Conservation (phyloP, 73 alveolate species). For the Blepharisma japonicum region DNA sequence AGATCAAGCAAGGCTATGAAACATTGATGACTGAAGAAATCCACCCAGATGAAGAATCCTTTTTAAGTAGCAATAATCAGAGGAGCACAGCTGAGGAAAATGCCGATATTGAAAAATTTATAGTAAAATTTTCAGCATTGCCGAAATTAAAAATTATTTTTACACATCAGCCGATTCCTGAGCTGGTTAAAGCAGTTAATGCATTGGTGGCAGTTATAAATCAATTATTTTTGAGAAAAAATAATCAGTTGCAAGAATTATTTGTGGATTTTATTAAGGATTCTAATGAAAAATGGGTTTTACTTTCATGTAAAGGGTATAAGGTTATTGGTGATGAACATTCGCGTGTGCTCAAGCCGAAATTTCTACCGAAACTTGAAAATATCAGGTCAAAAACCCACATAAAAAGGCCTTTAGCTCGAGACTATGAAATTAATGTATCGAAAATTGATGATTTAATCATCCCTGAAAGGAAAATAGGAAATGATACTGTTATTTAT, state of each 20-base stretch:
- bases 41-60: no score
- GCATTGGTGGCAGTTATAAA: not conserved
- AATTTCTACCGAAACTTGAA: no score
- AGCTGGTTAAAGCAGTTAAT: not conserved
- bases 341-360: not conserved
- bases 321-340: not conserved
- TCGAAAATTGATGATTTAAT: no score
- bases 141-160: not conserved
- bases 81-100: not conserved
- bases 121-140: not conserved
- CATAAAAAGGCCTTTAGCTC: no score
- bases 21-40: no score
- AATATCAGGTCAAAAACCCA: no score
- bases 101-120: not conserved
- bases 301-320: slow-evolving; percentile 12
- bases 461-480: no score
- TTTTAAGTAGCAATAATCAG: no score
- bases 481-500: no score
- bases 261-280: not conserved
- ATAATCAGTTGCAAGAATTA: not conserved
- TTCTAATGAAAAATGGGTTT: not conserved
- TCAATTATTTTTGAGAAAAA: not conserved
- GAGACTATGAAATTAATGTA: no score
- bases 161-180: not conserved
- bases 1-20: no score